Base-by-base conservation (phyloP, 1,284 basidiomycete genomes). In the Caloboletus inedulis region DNA sequence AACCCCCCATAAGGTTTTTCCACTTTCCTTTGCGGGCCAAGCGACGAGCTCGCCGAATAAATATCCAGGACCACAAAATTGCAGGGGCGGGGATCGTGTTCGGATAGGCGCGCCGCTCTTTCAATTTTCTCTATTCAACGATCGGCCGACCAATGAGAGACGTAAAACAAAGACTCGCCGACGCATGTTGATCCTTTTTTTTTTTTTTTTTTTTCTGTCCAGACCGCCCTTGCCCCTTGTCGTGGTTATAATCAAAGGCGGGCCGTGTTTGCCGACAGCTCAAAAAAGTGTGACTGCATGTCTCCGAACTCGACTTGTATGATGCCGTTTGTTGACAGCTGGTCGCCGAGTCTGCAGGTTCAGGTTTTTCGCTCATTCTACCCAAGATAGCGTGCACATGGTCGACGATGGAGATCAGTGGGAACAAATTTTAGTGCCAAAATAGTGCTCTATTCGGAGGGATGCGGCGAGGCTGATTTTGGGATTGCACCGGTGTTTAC, bases 111-210 rank as follows among this genome's bases (percentile, higher is more conserved):
- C 25, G 25, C 25, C n/a, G n/a, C n/a, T n/a, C n/a, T n/a, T n/a
- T n/a, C n/a, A n/a, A n/a, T n/a, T n/a, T n/a, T n/a, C n/a, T n/a
- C n/a, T n/a, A n/a, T n/a, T n/a, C n/a, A n/a, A n/a, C n/a, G n/a
- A n/a, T n/a, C n/a, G n/a, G n/a, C n/a, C n/a, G n/a, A n/a, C n/a
- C n/a, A n/a, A n/a, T n/a, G n/a, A 16, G 47, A 45, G 50, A 63
- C 62, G 64, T 64, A 66, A 66, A 65, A 47, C 45, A 47, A 53
- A 23, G 53, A 47, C 62, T 36, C 62, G 33, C 62, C 62, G 62
- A 62, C 57, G 52, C 61, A 49, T 64, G 63, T 47, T 31, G 36
- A 49, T 43, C 42, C 27, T 7, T 18, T 35, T 35, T 16, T 30
- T 30, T 8, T 30, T 30, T 30, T 30, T 8, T 30, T 30, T 30